Conservation (phyloP, 1,139 yeast species). For the Suhomyces ambrosiae region DNA sequence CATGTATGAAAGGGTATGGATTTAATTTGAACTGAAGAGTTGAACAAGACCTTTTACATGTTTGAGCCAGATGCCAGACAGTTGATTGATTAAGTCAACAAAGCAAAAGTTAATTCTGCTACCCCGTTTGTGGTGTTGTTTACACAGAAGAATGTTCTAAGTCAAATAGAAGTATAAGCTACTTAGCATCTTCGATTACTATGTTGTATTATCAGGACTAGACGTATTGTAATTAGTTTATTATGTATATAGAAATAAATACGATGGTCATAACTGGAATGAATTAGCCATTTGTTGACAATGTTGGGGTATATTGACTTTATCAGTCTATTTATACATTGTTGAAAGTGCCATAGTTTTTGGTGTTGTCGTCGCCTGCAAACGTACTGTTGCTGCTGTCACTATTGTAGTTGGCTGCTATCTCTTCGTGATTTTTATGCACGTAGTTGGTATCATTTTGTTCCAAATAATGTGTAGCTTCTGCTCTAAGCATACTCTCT, state of each 20-base stretch:
- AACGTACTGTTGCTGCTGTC: constrained; percentile 7
- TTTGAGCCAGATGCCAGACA: no score
- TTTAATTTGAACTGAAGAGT: constrained; percentile 52
- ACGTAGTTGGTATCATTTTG: constrained; percentile 6
- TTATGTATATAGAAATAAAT: constrained; percentile 7
- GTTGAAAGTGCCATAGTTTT: constrained; percentile 8
- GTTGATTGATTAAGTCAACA: no score
- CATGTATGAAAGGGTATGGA: constrained; percentile 91
- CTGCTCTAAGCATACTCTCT: constrained; percentile 16
- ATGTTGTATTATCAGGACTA: no score
- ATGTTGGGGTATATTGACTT: neutral
- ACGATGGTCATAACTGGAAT: constrained; percentile 1
- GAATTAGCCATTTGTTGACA: no score
- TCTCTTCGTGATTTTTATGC: neutral
- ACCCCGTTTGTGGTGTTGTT: neutral
- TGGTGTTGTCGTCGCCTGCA: constrained; percentile 4
- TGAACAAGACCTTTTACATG: no score
- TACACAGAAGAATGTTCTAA: no score
- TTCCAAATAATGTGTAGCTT: constrained; percentile 10
- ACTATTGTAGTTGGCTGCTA: constrained; percentile 1
- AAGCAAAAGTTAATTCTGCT: no score
- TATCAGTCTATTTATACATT: constrained; percentile 2
- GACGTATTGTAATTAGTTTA: constrained; percentile 4
- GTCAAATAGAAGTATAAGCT: neutral
- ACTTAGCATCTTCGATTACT: no score